Evolutionary conservation across 2,329 filamentous ascomycete genomes (phyloP).

Genomic region (Colletotrichum cereale): DNA sequence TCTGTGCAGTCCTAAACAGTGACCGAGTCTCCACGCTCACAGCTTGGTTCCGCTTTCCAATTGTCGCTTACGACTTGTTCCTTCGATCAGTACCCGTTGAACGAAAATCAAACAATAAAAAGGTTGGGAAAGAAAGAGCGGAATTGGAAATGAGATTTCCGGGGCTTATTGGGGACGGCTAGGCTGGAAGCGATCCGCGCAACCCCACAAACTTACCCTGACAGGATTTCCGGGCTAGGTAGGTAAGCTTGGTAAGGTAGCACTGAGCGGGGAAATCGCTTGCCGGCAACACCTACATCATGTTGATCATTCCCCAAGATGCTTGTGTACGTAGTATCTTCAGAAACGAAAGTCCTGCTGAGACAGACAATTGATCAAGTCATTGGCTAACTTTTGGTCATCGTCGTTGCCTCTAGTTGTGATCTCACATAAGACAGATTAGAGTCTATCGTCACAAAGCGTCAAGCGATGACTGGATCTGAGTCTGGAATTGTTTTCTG

Average conservation of each 20-base stretch:
- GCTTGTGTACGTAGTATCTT: not conserved
- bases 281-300: not conserved
- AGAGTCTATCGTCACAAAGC: too few relatives aligned
- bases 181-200: not conserved
- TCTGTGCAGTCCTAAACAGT: not conserved
- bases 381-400: too few relatives aligned
- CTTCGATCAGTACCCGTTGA: not conserved
- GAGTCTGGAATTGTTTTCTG: too few relatives aligned
- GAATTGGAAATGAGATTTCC: not conserved
- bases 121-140: not conserved
- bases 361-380: too few relatives aligned
- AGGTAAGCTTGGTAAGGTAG: too few relatives aligned
- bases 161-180: not conserved
- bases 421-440: too few relatives aligned
- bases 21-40: not conserved
- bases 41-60: not conserved
- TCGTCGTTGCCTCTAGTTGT: too few relatives aligned
- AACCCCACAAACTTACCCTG: not conserved
- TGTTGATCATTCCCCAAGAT: not conserved
- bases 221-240: not conserved
- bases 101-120: conserved; percentile 8
- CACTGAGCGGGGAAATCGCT: not conserved
- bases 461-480: too few relatives aligned
- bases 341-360: not conserved
- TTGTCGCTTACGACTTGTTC: not conserved